Evolutionary conservation across 768 basidiomycete species (phyloP), one percentile per base, ranked within the genome.

Genomic region (Leccinum barrowsii): DNA sequence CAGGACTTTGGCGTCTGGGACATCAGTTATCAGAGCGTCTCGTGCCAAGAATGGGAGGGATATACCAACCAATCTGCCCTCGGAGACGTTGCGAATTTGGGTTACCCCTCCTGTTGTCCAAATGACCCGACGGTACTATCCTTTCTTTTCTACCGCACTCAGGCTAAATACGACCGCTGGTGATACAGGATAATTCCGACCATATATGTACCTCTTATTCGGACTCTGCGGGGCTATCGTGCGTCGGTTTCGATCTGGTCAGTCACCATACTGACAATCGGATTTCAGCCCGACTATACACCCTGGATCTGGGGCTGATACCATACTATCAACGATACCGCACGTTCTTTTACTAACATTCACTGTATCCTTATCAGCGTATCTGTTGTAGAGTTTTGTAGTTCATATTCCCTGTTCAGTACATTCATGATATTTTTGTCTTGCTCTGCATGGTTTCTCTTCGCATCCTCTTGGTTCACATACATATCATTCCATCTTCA

Each of bases 1-100:
- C 47, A 89, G 87, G 92, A 92, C 66, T 93, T 92, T 75, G 90
- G 92, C 52, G 84, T 92, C 19, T 94, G 92, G 91, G 91, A 92
- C 65, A 76, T 90, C 65, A 85, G 79, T 17, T 92, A 92, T 68
- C 73, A 84, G 63, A 77, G 74, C 28, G 83, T 92, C 10, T 73
- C 84, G 30, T 93, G 91, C 65, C 56, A 80, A 2, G 70, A 81
- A 54, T 93, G 91, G 92, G 71, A 76, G 35, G 92, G 92, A 8
- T 78, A 75, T 52, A 77, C 74, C 19, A 75, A 86, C 57, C 67
- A 79, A 15, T 74, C 82, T 13, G 88, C 89, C 13, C 74, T 92
- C 40, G 91, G 91, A 21, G 88, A 84, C 57, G 85, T 89, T 17
- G 66, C 79, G 21, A 74, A 76, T 59, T 71, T 88, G 32, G 88